Base-by-base conservation (phyloP, 768 basidiomycete genomes). In the Trametes cubensis region DNA sequence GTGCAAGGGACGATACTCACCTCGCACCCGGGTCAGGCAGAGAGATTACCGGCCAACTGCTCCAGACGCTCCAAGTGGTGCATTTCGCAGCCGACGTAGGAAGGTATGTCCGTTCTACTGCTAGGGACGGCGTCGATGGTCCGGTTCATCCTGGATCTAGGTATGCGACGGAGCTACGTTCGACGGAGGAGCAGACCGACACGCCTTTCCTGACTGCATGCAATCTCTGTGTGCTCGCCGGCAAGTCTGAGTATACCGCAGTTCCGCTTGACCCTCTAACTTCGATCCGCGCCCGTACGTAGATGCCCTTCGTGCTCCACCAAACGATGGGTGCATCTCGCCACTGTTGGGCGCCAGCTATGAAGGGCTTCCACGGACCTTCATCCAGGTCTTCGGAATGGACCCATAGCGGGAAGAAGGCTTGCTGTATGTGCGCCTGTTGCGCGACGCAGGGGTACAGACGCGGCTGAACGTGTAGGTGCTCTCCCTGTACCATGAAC, bases 21-120 rank as follows among this genome's bases (percentile, higher is more conserved):
- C 65, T 74, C 40, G 39, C 42, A 1, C 49, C 49, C 5, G 41
- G 49, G 6, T 34, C 47, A 4, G 56, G 55, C 11, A 55, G 26
- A 25, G 30, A 42, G 52, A 20, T 72, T 20, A 73, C 72, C 6
- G 71, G 70, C 17, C 69, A 70, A 17, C n/a, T 72, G 13, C 61
- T 74, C 13, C 62, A 63, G 45, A 50, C 70, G 21, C 69, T 70
- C 13, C 34, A 56, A n/a, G 53, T 71, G 20, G 17, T 68, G 18
- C 64, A 71, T 45, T 58, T 63, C 6, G 57, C 67, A 13, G 69
- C 58, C 1, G 57, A 65, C 48, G 63, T 67, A 10, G 57, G 61
- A 17, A 55, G 68, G 71, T 71, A n/a, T n/a, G n/a, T n/a, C n/a
- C n/a, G 23, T 5, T 18, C 7, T n/a, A 8, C 10, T 14, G 7